phyloP scores from a whole-genome alignment of 108 stramenopile genomes.

The Nitzschia inconspicua region DNA sequence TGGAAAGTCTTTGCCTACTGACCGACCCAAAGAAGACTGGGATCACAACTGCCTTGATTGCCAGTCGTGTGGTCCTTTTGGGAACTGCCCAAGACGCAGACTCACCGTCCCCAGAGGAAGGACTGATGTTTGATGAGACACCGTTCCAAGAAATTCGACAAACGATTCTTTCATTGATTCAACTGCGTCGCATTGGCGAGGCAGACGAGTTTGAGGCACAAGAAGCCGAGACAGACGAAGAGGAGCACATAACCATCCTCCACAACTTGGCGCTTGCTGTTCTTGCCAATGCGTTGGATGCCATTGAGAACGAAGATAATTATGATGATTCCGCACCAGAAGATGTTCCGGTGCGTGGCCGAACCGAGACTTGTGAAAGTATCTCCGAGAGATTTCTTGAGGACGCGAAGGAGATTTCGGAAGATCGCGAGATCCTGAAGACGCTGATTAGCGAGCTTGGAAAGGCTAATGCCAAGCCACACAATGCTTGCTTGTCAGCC shows the following conservation, averaged over 20 bases:
- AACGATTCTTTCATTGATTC: constrained; percentile 70
- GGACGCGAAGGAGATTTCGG: constrained; percentile 47
- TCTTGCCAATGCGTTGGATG: constrained; percentile 77
- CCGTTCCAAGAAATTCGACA: constrained; percentile 81
- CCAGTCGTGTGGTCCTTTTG: constrained; percentile 75
- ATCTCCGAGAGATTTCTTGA: constrained; percentile 61
- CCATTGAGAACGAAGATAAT: constrained; percentile 43
- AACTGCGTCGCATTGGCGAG: constrained; percentile 65
- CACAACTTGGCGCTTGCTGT: constrained; percentile 82
- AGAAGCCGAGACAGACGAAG: constrained; percentile 38
- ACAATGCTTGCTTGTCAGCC: constrained; percentile 83
- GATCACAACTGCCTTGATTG: constrained; percentile 67
- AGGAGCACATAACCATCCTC: constrained; percentile 58
- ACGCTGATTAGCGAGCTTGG: constrained; percentile 73
- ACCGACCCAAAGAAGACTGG: constrained; percentile 82
- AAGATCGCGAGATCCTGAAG: constrained; percentile 64
- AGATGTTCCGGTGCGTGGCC: constrained; percentile 43
- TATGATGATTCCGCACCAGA: constrained; percentile 22
- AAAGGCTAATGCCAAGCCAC: constrained; percentile 73
- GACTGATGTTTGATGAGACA: constrained; percentile 59
- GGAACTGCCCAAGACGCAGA: constrained; percentile 58
- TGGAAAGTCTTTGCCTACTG: constrained; percentile 74
- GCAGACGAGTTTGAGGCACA: constrained; percentile 47
- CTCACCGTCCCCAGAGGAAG: constrained; percentile 28
- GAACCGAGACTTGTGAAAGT: constrained; percentile 31